Evolutionary conservation across 352 stramenopile genomes (phyloP).

Genomic region (Phytopythium helicoides): DNA sequence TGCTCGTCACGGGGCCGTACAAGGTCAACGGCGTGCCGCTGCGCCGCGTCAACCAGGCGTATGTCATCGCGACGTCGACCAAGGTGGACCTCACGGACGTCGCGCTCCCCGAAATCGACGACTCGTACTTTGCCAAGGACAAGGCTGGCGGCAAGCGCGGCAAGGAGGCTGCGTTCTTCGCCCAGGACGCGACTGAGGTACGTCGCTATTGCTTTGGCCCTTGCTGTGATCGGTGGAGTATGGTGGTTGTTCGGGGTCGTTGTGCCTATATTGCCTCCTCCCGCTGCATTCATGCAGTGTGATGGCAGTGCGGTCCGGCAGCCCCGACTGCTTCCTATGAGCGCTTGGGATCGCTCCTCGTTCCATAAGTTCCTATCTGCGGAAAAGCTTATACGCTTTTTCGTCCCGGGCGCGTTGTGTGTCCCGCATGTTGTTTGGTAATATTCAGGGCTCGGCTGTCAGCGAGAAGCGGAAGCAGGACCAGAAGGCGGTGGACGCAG

Average conservation of each 20-base stretch:
- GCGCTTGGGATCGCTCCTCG: slow-evolving; percentile 69
- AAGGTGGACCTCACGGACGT: slow-evolving; percentile 95
- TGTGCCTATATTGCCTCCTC: too few relatives aligned
- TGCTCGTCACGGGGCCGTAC: slow-evolving; percentile 97
- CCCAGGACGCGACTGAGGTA: slow-evolving; percentile 38
- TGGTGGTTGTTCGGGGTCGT: too few relatives aligned
- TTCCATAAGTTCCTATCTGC: slow-evolving; percentile 33
- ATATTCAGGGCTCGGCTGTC: slow-evolving; percentile 59
- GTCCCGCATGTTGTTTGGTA: slow-evolving; percentile 4
- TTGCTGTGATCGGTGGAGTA: too few relatives aligned
- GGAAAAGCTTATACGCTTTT: slow-evolving; percentile 2
- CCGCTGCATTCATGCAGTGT: too few relatives aligned
- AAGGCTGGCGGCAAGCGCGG: slow-evolving; percentile 57
- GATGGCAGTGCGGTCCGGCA: too few relatives aligned
- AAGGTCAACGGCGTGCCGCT: slow-evolving; percentile 98
- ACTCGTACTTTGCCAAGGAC: slow-evolving; percentile 93
- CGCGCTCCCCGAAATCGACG: slow-evolving; percentile 87
- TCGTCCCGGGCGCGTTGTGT: slow-evolving; percentile 13
- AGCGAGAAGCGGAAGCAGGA: slow-evolving; percentile 94
- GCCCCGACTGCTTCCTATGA: slow-evolving; percentile 6
- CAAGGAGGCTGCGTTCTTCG: slow-evolving; percentile 92
- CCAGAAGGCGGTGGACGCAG: slow-evolving; percentile 94
- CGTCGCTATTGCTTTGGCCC: slow-evolving; percentile 1
- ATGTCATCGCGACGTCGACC: slow-evolving; percentile 98
- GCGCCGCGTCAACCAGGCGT: slow-evolving; percentile 96